Evolutionary conservation across 2,329 filamentous ascomycete species (phyloP), one percentile per base, ranked within the genome.

Genomic region (Rhinocladiella similis): DNA sequence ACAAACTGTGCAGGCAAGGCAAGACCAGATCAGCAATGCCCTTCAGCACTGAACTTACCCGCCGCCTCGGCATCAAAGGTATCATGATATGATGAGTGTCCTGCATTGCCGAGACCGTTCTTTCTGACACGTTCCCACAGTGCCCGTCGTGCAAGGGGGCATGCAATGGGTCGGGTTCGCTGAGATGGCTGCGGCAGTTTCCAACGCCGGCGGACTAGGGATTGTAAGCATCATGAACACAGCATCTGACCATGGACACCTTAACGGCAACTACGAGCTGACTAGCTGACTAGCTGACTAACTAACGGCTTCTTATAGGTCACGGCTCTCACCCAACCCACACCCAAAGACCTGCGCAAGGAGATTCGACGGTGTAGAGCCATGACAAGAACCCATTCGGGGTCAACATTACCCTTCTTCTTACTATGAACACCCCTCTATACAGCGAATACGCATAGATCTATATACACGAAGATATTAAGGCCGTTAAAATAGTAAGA

Each of bases 351-450:
- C 70, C 86, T 99, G 54, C 91, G 93, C 73, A 89, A 90, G 70
- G 94, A 99, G 78, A 99, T 99, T 75, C 87, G 84, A 62, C 87
- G 84, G 76, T 96, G 90, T 80, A 88, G 86, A 66, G 84, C 80
- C 63, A 85, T 97, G 69, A 80, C 60, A 74, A 75, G 46, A 75
- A 76, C 60, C 77, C 77, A 43, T 97, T 99, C 73, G 94, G 83
- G 68, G 93, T 97, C 67, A 99, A 99, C 77, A 84, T 97, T 65
- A 99, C 94, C 9, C 87, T 97, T 60, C 87, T 97, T 45, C 94
- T 94, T 25, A 83, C 92, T 53, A 83, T 97, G 66, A 87, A 91
- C 9, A 91, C 94, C 5, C 94, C 94, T 4, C 88, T 97, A 80
- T 99, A 99, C 73, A 83, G 78, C 60, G 93, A 90, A 59, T 99